phyloP scores from a whole-genome alignment of 164 flowering plant species.

The Chimonanthus praecox region DNA sequence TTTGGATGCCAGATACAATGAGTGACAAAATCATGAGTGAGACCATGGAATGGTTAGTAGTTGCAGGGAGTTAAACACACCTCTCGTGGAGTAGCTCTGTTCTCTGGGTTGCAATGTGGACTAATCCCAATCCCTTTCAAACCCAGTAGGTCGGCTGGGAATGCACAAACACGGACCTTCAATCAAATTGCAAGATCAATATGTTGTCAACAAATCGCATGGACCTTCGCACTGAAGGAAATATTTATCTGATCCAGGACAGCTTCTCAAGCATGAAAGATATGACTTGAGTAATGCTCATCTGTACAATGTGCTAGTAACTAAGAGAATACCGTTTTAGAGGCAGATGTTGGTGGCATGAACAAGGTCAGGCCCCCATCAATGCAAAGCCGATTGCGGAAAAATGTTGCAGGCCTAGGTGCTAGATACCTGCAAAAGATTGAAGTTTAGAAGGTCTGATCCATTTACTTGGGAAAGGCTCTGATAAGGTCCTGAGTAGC shows the following conservation, averaged over 20 bases:
- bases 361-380: constrained; percentile 96
- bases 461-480: background rate
- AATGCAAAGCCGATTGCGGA: constrained; percentile 75
- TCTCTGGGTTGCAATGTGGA: constrained; percentile 91
- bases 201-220: background rate
- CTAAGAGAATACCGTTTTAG: constrained; percentile 51
- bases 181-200: constrained; percentile 8
- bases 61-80: constrained; percentile 38
- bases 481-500: background rate
- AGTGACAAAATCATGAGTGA: background rate
- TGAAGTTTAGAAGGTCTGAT: background rate
- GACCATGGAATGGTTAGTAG: background rate
- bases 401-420: constrained; percentile 84
- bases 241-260: background rate
- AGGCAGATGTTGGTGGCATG: constrained; percentile 96
- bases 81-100: constrained; percentile 66
- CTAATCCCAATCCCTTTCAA: constrained; percentile 82
- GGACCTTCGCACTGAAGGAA: background rate
- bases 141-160: constrained; percentile 73
- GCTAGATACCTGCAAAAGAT: constrained; percentile 69
- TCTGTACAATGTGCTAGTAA: background rate
- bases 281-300: background rate
- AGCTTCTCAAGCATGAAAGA: background rate
- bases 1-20: background rate
- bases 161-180: constrained; percentile 93